Conservation (phyloP, 73 alveolate species). For the Blepharisma stoltei region DNA sequence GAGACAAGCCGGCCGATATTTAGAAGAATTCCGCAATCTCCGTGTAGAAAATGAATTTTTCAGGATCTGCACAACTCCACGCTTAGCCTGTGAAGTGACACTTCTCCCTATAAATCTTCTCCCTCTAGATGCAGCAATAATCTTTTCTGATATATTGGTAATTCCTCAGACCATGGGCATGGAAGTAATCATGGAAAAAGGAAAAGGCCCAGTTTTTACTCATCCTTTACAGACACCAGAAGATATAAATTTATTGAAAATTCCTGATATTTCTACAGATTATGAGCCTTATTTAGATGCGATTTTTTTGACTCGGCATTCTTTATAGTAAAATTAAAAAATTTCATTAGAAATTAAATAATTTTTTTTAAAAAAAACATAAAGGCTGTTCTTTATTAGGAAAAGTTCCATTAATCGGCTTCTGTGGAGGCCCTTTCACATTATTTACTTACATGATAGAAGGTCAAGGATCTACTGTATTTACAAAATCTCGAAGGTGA, state of each 20-base stretch:
- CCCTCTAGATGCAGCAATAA: slow-evolving; percentile 67
- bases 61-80: slow-evolving; percentile 61
- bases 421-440: slow-evolving; percentile 78
- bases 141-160: slow-evolving; percentile 68
- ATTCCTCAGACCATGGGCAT: slow-evolving; percentile 73
- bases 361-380: too few relatives aligned
- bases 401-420: slow-evolving; percentile 59
- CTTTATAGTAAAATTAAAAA: too few relatives aligned
- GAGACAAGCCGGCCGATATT: slow-evolving; percentile 71
- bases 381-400: too few relatives aligned
- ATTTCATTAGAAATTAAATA: too few relatives aligned
- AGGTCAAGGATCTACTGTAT: slow-evolving; percentile 56
- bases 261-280: slow-evolving; percentile 46
- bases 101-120: slow-evolving; percentile 60
- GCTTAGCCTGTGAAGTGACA: slow-evolving; percentile 67
- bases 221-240: slow-evolving; percentile 55
- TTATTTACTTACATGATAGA: slow-evolving; percentile 65
- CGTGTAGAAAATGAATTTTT: slow-evolving; percentile 49
- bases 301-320: slow-evolving; percentile 52
- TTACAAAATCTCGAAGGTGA: slow-evolving; percentile 62
- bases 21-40: slow-evolving; percentile 50
- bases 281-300: slow-evolving; percentile 63
- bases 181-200: slow-evolving; percentile 63
- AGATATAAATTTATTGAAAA: slow-evolving; percentile 39
- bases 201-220: slow-evolving; percentile 62